phyloP scores from a whole-genome alignment of 495 filamentous ascomycete species.

The Chaetomium tenue region DNA sequence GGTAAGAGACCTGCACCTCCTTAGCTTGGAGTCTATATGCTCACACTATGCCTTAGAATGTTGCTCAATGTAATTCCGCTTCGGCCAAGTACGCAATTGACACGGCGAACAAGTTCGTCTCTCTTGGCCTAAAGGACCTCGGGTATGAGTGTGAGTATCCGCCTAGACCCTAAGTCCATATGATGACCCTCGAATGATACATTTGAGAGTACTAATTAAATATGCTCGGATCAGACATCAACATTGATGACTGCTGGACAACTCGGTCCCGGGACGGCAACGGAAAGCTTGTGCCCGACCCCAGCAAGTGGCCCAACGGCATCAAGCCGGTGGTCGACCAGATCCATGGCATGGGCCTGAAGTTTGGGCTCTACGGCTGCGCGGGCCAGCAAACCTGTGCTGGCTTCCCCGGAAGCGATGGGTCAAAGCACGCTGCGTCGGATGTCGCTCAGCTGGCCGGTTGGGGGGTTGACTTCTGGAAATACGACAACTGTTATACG shows the following conservation, averaged over 20 bases:
- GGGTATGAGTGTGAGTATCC: constrained; percentile 61
- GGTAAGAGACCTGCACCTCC: constrained; percentile 14
- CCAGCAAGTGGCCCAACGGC: constrained; percentile 60
- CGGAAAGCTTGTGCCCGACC: constrained; percentile 54
- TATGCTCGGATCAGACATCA: constrained; percentile 43
- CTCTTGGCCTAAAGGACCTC: constrained; percentile 50
- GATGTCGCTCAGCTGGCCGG: constrained; percentile 62
- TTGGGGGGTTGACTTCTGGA: constrained; percentile 68
- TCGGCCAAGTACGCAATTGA: constrained; percentile 27
- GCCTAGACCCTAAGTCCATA: no score
- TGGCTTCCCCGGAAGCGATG: constrained; percentile 59
- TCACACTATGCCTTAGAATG: constrained; percentile 16
- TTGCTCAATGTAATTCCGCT: constrained; percentile 28
- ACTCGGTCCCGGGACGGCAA: constrained; percentile 50
- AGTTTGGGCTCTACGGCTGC: constrained; percentile 64
- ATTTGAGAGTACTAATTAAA: background rate
- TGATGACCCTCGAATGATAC: background rate
- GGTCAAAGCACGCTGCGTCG: constrained; percentile 51
- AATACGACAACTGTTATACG: constrained; percentile 68
- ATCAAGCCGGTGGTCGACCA: constrained; percentile 57
- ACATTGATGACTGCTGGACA: constrained; percentile 66
- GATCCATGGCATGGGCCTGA: constrained; percentile 60
- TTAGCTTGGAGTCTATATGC: background rate
- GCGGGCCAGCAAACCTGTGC: constrained; percentile 64
- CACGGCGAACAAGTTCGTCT: constrained; percentile 28